Percentiles rank a stretch among this genome's conserved stretches.
These are phyloP conservation scores for Sonneratia caseolaris DNA, from an alignment of 345 rosid genomes.

Conservation along the genomic window DNA sequence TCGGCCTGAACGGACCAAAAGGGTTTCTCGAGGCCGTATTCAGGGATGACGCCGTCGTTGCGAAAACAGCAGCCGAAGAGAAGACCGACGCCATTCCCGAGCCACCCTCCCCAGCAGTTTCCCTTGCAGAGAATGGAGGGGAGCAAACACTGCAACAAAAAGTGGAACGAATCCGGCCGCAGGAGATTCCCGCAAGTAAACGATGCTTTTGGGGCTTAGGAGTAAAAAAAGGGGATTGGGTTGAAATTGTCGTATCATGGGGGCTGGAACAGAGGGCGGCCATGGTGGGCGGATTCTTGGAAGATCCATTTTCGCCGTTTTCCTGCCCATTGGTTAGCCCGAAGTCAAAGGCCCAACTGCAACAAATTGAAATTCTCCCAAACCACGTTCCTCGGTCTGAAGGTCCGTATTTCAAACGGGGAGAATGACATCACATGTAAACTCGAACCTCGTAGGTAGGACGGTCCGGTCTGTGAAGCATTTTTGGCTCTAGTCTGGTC, in stretches of 20 bases:
- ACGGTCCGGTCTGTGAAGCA: no score
- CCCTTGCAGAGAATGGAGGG: neutral
- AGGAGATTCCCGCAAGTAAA: neutral
- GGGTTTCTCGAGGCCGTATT: constrained; percentile 13
- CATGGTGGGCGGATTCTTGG: neutral
- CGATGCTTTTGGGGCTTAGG: neutral
- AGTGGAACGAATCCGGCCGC: neutral
- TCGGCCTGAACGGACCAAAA: constrained; percentile 15
- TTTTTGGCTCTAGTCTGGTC: no score
- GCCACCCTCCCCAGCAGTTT: neutral
- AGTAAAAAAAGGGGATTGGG: neutral
- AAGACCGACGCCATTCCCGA: constrained; percentile 15
- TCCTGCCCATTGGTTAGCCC: neutral
- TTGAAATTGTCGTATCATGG: neutral
- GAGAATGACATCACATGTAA: no score
- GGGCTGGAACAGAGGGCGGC: constrained; percentile 3
- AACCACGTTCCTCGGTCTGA: no score
- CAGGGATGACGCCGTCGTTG: constrained; percentile 14
- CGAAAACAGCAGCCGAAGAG: constrained; percentile 13
- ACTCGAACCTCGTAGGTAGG: no score
- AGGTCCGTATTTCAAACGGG: no score
- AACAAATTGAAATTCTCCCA: no score
- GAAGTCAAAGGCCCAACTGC: neutral
- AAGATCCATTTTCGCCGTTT: neutral
- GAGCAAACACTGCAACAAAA: neutral